These are phyloP conservation scores for Pichia sp. DNA, from an alignment of 1,139 yeast genomes.

Conservation along the genomic window DNA sequence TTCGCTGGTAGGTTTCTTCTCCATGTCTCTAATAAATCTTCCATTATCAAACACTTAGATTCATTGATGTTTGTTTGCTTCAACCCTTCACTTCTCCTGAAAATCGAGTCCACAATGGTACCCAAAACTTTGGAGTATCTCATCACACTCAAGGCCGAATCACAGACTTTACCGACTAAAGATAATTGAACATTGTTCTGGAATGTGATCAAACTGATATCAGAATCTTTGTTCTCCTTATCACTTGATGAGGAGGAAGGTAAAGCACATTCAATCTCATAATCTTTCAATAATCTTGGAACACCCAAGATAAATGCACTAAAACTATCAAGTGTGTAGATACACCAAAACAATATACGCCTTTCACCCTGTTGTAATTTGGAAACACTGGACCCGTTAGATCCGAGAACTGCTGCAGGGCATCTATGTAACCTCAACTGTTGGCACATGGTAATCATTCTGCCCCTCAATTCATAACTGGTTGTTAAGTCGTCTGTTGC, in stretches of 20 bases:
- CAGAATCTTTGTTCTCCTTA: constrained; percentile 37
- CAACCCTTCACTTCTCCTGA: constrained; percentile 40
- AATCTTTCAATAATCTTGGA: constrained; percentile 72
- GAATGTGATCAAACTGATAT: constrained; percentile 48
- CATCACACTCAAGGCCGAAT: constrained; percentile 59
- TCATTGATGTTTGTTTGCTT: constrained; percentile 30
- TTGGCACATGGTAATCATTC: constrained; percentile 79
- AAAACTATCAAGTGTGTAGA: constrained; percentile 72
- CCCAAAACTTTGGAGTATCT: constrained; percentile 73
- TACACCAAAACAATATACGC: constrained; percentile 79
- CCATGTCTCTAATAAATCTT: constrained; percentile 77
- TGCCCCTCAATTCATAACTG: constrained; percentile 70
- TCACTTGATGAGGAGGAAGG: constrained; percentile 43
- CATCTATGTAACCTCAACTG: constrained; percentile 82
- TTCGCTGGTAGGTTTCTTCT: constrained; percentile 61
- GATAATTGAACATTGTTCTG: constrained; percentile 50
- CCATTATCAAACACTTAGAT: constrained; percentile 45
- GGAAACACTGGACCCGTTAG: constrained; percentile 52
- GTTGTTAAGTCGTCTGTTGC: constrained; percentile 72
- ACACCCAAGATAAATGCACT: constrained; percentile 76
- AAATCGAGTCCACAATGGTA: constrained; percentile 61
- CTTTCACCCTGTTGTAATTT: constrained; percentile 75
- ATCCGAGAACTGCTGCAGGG: constrained; percentile 73
- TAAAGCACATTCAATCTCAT: constrained; percentile 79
- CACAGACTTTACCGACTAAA: constrained; percentile 65